phyloP scores from a whole-genome alignment of 306 rosid species.

The Clitoria ternatea region DNA sequence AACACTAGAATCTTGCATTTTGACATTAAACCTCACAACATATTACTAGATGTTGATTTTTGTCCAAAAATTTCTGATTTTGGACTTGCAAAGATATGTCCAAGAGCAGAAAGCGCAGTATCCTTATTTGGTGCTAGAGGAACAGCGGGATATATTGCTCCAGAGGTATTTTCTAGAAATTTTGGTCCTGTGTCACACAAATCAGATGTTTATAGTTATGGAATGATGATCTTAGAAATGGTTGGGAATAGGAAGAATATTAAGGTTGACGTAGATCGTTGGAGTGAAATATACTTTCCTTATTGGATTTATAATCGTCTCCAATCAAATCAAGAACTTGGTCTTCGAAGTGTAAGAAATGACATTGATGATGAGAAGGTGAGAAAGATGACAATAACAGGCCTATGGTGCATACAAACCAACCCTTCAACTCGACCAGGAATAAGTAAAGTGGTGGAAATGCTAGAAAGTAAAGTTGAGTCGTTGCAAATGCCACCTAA shows the following conservation, averaged over 20 bases:
- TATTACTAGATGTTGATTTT: constrained; percentile 23
- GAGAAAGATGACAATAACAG: constrained; percentile 34
- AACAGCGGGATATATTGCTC: constrained; percentile 43
- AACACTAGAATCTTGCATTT: constrained; percentile 41
- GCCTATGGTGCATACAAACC: constrained; percentile 31
- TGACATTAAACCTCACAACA: constrained; percentile 47
- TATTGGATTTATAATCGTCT: constrained; percentile 33
- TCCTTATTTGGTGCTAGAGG: constrained; percentile 36
- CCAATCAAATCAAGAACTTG: constrained; percentile 18
- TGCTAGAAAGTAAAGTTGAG: too few relatives aligned
- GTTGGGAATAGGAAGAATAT: constrained; percentile 23
- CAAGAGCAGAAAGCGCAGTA: constrained; percentile 17
- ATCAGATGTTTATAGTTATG: constrained; percentile 36
- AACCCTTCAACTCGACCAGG: too few relatives aligned
- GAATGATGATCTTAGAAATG: constrained; percentile 37
- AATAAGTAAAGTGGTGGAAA: too few relatives aligned
- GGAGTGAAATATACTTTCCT: constrained; percentile 34
- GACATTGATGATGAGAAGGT: constrained; percentile 16
- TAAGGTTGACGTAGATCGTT: not conserved
- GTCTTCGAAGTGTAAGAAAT: not conserved
- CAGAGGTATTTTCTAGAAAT: constrained; percentile 24
- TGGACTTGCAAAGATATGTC: constrained; percentile 39
- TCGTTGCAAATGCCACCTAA: too few relatives aligned
- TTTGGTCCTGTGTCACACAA: constrained; percentile 40
- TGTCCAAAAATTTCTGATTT: constrained; percentile 38